Base-by-base conservation (phyloP, 176 grass and related monocot genomes). In the Aegilops longissima region DNA sequence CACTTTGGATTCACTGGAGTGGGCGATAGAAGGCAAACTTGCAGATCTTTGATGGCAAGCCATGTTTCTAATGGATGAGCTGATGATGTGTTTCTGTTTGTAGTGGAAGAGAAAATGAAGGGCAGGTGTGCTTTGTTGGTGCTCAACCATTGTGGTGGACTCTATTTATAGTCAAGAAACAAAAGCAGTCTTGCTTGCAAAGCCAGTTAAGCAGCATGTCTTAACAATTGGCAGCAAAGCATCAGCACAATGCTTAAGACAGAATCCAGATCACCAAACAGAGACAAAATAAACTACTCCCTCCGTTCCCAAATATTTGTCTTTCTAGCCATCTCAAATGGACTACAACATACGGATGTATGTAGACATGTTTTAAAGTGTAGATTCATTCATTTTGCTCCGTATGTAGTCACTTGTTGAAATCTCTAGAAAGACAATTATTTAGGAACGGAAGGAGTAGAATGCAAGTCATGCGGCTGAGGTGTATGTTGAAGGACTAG, bases 1-100 rank as follows among this genome's bases (percentile, higher is more conserved):
- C 3, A 88, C 78, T 6, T 62, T 87, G 27, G 80, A 13, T 23
- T 72, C 78, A 33, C 5, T n/a, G 9, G 85, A 69, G 70, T 83
- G 47, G 5, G 87, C 5, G 9, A 49, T 49, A 31, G 72, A 87
- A 13, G 93, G 87, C 67, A 90, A 18, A 86, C 87, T 94, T 56
- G 83, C 20, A 33, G 90, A 90, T 54, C 87, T 84, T 61, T 83
- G 66, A 83, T 90, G 93, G 73, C 71, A 85, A 44, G 59, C 71
- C 92, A 94, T 94, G 27, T 34, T 84, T 76, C 25, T 74, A 20
- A 4, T 11, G 49, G 47, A 81, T n/a, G 21, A 4, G 62, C 0
- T 21, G 58, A 80, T 25, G 56, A 16, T 74, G 2, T 83, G 8
- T 27, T 83, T 80, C 2, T 84, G 45, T 47, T 21, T 81, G 68